Base-by-base conservation (phyloP, 75 land plant genomes). In the Azolla pinnata region DNA sequence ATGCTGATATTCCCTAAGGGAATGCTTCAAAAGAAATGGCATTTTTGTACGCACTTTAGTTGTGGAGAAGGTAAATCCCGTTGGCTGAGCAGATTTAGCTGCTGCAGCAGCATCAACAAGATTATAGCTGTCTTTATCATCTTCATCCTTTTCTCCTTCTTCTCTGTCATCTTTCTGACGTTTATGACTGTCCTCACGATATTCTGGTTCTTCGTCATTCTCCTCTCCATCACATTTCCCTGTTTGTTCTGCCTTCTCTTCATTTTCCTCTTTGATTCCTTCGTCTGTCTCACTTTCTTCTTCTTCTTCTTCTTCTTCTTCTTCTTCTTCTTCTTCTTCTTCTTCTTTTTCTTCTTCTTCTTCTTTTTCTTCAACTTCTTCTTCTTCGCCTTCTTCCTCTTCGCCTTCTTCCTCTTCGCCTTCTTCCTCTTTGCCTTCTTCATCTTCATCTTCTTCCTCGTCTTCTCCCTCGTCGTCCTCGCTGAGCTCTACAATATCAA, bases 91-190 rank as follows among this genome's bases (percentile, higher is more conserved):
- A 25, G 86, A 82, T 33, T 79, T 79, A 29, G 99, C 99, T 35
- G 92, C 99, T 28, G 91, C 99, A 20, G 99, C 99, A 17, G 96
- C 97, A 84, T 86, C 97, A 63, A 82, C 97, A 79, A 95, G 78
- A 59, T 54, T 81, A 57, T 74, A 75, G 4, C 71, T 77, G 31
- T 40, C 77, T 24, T 38, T 83, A 64, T 80, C 89, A 38, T 42
- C 72, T n/a, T n/a, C n/a, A n/a, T n/a, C n/a, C n/a, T n/a, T n/a
- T n/a, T n/a, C n/a, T n/a, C n/a, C n/a, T n/a, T n/a, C n/a, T n/a
- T n/a, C n/a, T n/a, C n/a, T n/a, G n/a, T n/a, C n/a, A n/a, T n/a
- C n/a, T n/a, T n/a, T 5, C 40, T 35, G 40, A 12, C 12, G 40
- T 35, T 35, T 35, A 5, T 35, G 40, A 35, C 40, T 5, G 10